Conservation (phyloP, 176 grass and related monocot genomes). For the Rhipidocladum racemiflorum region DNA sequence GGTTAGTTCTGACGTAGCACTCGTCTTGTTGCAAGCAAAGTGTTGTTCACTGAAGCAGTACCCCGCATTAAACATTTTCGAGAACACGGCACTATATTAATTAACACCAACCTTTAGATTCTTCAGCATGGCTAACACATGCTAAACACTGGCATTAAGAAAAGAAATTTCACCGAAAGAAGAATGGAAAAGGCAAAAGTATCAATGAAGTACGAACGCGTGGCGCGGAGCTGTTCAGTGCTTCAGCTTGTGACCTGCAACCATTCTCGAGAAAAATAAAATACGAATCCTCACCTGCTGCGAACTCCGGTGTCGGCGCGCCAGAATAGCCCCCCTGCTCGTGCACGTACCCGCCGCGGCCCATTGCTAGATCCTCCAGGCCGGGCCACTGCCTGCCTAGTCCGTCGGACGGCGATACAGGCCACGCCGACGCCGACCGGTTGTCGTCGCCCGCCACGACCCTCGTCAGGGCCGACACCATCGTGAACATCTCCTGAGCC, state of each 20-base stretch:
- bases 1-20: slow-evolving; percentile 3
- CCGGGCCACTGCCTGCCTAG: neutral
- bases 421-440: neutral
- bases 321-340: neutral
- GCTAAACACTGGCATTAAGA: neutral
- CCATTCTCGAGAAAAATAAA: neutral
- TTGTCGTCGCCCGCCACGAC: slow-evolving; percentile 41
- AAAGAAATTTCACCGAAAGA: neutral
- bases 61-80: neutral
- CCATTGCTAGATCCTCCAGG: neutral
- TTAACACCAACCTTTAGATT: slow-evolving; percentile 2
- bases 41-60: neutral
- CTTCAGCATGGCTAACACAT: slow-evolving; percentile 45
- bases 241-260: neutral
- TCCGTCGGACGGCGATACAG: neutral
- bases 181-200: neutral
- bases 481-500: slow-evolving; percentile 54
- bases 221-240: neutral
- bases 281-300: slow-evolving; percentile 12
- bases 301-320: slow-evolving; percentile 13
- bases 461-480: slow-evolving; percentile 67
- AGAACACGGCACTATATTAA: neutral
- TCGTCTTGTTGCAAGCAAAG: slow-evolving; percentile 15
- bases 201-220: neutral
- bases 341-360: slow-evolving; percentile 14